phyloP scores from a whole-genome alignment of 371 early-diverging fungal species.

The Amoeboaphelidium protococcarum region DNA sequence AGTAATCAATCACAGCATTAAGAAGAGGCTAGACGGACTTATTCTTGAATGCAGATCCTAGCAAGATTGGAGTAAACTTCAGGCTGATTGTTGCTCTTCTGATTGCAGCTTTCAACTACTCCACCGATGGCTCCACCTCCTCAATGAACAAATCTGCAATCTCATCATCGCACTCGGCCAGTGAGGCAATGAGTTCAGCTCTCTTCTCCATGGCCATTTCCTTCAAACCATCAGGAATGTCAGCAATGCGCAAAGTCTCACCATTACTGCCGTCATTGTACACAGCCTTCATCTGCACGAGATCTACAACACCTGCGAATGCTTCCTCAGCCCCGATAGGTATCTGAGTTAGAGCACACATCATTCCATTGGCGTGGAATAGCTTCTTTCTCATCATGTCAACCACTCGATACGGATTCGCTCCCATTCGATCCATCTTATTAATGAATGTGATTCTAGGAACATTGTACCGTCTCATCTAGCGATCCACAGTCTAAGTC shows the following conservation, averaged over 20 bases:
- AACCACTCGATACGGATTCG: conserved; percentile 73
- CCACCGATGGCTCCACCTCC: conserved; percentile 38
- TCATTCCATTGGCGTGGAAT: conserved; percentile 51
- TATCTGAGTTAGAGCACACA: conserved; percentile 62
- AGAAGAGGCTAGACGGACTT: conserved; percentile 73
- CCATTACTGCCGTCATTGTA: conserved; percentile 72
- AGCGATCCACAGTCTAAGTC: conserved; percentile 88
- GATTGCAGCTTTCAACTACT: conserved; percentile 37
- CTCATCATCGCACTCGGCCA: conserved; percentile 57
- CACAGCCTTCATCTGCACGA: conserved; percentile 55
- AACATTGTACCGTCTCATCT: conserved; percentile 67
- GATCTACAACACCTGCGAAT: conserved; percentile 76
- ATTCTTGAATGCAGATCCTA: conserved; percentile 68
- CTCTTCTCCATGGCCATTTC: conserved; percentile 40
- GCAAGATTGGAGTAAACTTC: conserved; percentile 51
- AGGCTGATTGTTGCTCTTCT: conserved; percentile 36
- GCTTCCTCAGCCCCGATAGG: conserved; percentile 60
- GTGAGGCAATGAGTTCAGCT: conserved; percentile 52
- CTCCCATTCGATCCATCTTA: conserved; percentile 80
- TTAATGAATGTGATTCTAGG: conserved; percentile 67
- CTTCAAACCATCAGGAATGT: conserved; percentile 48
- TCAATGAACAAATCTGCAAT: conserved; percentile 53
- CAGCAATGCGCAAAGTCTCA: conserved; percentile 30
- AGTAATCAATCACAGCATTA: conserved; percentile 58
- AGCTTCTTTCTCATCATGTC: conserved; percentile 71